These are phyloP conservation scores for Ophiocordyceps camponoti-saundersi DNA, from an alignment of 2,329 filamentous ascomycete genomes.

Conservation along the genomic window DNA sequence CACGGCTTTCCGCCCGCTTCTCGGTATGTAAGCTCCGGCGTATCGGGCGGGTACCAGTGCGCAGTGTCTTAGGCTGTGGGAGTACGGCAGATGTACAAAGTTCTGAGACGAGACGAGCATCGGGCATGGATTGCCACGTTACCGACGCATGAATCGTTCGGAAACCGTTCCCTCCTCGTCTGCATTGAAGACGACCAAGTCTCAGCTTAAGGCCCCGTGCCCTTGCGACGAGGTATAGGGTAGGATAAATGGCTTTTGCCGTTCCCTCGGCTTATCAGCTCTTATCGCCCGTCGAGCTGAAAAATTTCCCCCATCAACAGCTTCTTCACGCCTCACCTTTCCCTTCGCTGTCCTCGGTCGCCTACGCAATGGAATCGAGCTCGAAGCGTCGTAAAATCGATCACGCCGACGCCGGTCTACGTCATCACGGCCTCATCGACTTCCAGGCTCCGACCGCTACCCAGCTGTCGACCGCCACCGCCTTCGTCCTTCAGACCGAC, in stretches of 20 bases:
- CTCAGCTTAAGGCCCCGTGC: neutral
- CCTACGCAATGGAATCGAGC: slow-evolving; percentile 23
- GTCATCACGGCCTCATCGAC: slow-evolving; percentile 19
- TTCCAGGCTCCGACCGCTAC: slow-evolving; percentile 22
- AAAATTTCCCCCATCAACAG: slow-evolving; percentile 1
- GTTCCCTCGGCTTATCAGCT: slow-evolving; percentile 5
- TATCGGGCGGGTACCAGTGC: neutral
- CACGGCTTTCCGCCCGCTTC: neutral
- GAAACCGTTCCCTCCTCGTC: neutral
- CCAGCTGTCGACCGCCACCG: slow-evolving; percentile 28
- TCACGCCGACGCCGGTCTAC: slow-evolving; percentile 17
- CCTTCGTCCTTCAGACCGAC: slow-evolving; percentile 41
- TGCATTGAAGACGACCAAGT: neutral
- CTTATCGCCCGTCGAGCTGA: slow-evolving; percentile 10
- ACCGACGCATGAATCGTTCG: neutral
- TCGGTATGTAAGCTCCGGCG: neutral
- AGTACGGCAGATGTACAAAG: neutral
- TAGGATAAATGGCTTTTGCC: neutral
- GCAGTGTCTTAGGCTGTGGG: neutral
- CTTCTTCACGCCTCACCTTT: neutral
- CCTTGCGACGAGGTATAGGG: neutral
- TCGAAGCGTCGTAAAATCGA: slow-evolving; percentile 32
- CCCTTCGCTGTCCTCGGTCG: too few relatives aligned
- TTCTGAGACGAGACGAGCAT: neutral
- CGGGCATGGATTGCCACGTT: neutral